A percentile compares a stretch with the other conserved stretches of the same genome.
These are phyloP conservation scores for Ruellia speciosa DNA, from an alignment of 305 asterid genomes.

Conservation along the genomic window DNA sequence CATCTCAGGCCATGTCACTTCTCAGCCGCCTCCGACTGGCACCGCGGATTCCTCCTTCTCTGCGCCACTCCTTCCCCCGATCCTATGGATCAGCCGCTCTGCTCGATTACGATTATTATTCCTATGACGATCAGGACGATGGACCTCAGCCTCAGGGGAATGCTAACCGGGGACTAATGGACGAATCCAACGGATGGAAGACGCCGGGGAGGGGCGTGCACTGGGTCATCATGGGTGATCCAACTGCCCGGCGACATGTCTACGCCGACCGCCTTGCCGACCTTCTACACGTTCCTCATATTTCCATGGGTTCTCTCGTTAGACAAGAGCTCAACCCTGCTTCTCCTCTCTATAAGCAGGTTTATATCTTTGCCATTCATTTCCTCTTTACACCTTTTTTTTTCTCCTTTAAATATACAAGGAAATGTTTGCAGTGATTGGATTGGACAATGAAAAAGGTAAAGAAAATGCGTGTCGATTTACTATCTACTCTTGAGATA, in stretches of 20 bases:
- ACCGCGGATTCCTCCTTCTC: conserved; percentile 26
- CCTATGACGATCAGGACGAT: conserved; percentile 20
- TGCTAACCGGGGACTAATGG: conserved; percentile 20
- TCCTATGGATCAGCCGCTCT: conserved; percentile 64
- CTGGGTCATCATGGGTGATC: conserved; percentile 91
- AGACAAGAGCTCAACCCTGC: conserved; percentile 72
- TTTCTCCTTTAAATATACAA: no score
- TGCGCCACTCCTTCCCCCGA: conserved; percentile 21
- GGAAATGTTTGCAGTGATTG: no score
- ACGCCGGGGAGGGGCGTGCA: conserved; percentile 58
- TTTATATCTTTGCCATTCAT: conserved; percentile 3
- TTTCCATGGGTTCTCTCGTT: conserved; percentile 82
- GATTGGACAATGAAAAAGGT: no score
- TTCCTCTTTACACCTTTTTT: background rate
- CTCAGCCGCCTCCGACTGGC: conserved; percentile 47
- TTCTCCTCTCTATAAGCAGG: conserved; percentile 67
- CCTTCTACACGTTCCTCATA: conserved; percentile 72
- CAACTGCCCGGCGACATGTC: conserved; percentile 57
- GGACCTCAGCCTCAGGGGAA: no score
- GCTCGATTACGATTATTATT: conserved; percentile 43
- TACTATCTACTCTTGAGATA: no score
- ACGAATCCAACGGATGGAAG: conserved; percentile 48
- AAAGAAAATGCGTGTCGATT: no score
- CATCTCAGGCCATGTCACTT: conserved; percentile 38
- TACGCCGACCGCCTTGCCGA: conserved; percentile 70